Base-by-base conservation (phyloP, 2,329 filamentous ascomycete genomes). In the Fonsecaea nubica region DNA sequence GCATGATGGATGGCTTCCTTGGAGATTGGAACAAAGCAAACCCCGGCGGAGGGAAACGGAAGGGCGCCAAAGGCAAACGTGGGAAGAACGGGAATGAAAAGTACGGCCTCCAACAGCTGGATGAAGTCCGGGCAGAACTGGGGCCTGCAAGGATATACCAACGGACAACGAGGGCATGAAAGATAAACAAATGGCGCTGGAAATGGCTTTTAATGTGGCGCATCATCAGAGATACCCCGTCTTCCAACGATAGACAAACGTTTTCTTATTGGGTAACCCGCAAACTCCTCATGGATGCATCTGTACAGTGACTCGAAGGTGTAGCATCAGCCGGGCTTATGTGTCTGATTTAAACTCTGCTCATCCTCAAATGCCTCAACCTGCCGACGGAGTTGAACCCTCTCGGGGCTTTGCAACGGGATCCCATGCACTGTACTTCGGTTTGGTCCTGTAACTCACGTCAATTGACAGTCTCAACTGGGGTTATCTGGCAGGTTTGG, bases 1-100 rank as follows among this genome's bases (percentile, higher is more conserved):
- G 84, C 68, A 92, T 98, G 76, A 88, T 99, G 84, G 94, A 98
- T 76, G 93, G 97, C 64, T 99, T 99, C 80, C 80, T 98, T 32
- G 91, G 89, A 8, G 88, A 84, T 38, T 82, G 81, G 80, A 78
- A 80, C 53, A 79, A 79, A 70, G 79, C 81, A 58, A 76, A 74
- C 48, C 72, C 72, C 7, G 70, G 72, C 36, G 70, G 72, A 40
- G 72, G 77, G 72, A 82, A 81, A 72, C 75, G 79, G 7, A 80
- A 79, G 69, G 80, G 76, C 8, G 79, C 77, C 10, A 81, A 82
- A 71, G 77, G 75, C 81, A 89, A 89, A 77, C 79, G 85, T 62
- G 86, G 92, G 21, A 94, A 93, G 81, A 92, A 93, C 80, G 90
- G 90, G 18, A 92, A 90, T 75, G 88, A 90, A 71, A 90, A 91